Evolutionary conservation across 805 yeast genomes (phyloP).

Genomic region (Wickerhamiella qilinensis): DNA sequence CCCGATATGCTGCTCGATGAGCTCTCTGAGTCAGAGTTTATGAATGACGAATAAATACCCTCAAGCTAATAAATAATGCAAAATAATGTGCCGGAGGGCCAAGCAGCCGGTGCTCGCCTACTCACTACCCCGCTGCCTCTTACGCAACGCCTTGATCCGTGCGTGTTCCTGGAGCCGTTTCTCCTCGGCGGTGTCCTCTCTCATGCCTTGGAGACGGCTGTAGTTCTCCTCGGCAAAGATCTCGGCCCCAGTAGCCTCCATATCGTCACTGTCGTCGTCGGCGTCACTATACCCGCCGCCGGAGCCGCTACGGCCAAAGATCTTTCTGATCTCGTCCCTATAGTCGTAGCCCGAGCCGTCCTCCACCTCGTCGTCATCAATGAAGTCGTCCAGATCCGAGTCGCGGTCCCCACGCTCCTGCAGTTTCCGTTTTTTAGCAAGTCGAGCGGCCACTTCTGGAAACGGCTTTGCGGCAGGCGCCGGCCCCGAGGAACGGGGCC

Average conservation of each 20-base stretch:
- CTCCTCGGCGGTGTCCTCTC: slow-evolving; percentile 64
- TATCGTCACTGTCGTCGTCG: slow-evolving; percentile 41
- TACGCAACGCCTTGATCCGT: slow-evolving; percentile 26
- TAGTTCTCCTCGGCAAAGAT: slow-evolving; percentile 66
- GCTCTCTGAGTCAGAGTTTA: slow-evolving; percentile 30
- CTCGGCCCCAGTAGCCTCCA: slow-evolving; percentile 93
- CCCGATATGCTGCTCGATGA: slow-evolving; percentile 17
- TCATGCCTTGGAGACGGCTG: slow-evolving; percentile 49
- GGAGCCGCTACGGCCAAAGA: slow-evolving; percentile 50
- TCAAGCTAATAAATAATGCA: too few species aligned
- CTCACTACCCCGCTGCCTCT: too few species aligned
- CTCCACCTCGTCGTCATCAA: slow-evolving; percentile 33
- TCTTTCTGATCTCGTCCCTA: slow-evolving; percentile 77
- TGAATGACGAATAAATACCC: too few species aligned
- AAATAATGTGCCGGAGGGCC: too few species aligned
- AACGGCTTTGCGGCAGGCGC: slow-evolving; percentile 15
- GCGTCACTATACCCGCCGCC: slow-evolving; percentile 28
- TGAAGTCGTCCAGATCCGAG: slow-evolving; percentile 37
- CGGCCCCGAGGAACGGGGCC: slow-evolving; percentile 2
- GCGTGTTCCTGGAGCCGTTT: slow-evolving; percentile 30
- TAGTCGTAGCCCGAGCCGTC: slow-evolving; percentile 59
- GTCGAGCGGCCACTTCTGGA: slow-evolving; percentile 10
- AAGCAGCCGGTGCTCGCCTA: too few species aligned
- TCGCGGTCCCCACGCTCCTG: slow-evolving; percentile 34
- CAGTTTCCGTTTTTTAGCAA: slow-evolving; percentile 5